A percentile compares a stretch with the other conserved stretches of the same genome.
These are phyloP conservation scores for Fraxinus pennsylvanica DNA, from an alignment of 257 asterid species.

Conservation along the genomic window DNA sequence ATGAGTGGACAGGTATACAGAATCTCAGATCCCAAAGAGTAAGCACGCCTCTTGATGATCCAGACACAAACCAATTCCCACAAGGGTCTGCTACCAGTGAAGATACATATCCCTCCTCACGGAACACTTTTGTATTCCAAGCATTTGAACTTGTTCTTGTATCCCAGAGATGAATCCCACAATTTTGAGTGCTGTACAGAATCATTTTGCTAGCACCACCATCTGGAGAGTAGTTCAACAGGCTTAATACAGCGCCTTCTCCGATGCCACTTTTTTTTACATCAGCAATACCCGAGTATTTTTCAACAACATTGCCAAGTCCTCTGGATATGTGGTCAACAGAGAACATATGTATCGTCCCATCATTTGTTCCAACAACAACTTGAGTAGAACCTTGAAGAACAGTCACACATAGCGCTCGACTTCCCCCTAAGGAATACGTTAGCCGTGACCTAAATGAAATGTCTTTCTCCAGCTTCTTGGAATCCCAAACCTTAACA, in stretches of 20 bases:
- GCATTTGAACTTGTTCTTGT: slow-evolving; percentile 66
- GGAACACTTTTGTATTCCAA: slow-evolving; percentile 80
- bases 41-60: slow-evolving; percentile 96
- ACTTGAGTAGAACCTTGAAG: slow-evolving; percentile 84
- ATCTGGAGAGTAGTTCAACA: slow-evolving; percentile 82
- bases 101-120: slow-evolving; percentile 85
- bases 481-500: slow-evolving; percentile 98
- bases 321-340: slow-evolving; percentile 93
- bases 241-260: slow-evolving; percentile 85
- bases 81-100: slow-evolving; percentile 92
- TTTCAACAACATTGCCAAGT: slow-evolving; percentile 89
- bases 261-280: slow-evolving; percentile 61
- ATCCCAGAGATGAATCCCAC: slow-evolving; percentile 95
- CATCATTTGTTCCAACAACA: slow-evolving; percentile 92
- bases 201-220: slow-evolving; percentile 67
- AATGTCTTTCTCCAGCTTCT: slow-evolving; percentile 96
- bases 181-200: slow-evolving; percentile 81
- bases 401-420: slow-evolving; percentile 84
- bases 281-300: slow-evolving; percentile 90
- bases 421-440: slow-evolving; percentile 81
- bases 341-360: slow-evolving; percentile 81
- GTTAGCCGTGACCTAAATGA: slow-evolving; percentile 94
- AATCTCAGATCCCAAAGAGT: slow-evolving; percentile 98
- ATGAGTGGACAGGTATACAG: slow-evolving; percentile 90
- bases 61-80: slow-evolving; percentile 98